A percentile compares a stretch with the other conserved stretches of the same genome.
Conservation (phyloP, 371 early-diverging fungal genomes). For the Saksenaea vasiformis region DNA sequence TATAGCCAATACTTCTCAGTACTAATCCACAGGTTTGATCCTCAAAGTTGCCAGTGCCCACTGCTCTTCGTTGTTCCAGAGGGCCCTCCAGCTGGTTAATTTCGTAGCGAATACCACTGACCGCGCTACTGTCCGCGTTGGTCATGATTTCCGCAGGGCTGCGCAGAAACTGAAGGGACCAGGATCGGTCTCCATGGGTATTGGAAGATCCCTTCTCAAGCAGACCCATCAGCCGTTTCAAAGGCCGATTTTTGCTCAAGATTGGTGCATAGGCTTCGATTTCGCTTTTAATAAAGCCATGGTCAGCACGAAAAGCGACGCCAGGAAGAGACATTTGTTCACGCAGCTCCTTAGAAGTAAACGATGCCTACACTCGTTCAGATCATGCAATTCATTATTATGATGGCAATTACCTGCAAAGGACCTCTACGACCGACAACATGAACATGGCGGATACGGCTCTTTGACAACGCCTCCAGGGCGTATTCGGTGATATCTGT, state of each 20-base stretch:
- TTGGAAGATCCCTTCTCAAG: slow-evolving; percentile 63
- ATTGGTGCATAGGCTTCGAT: slow-evolving; percentile 28
- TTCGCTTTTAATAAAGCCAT: slow-evolving; percentile 51
- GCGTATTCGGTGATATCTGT: slow-evolving; percentile 90
- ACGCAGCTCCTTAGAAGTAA: slow-evolving; percentile 94
- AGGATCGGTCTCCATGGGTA: slow-evolving; percentile 52
- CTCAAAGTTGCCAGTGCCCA: slow-evolving; percentile 59
- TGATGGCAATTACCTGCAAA: slow-evolving; percentile 62
- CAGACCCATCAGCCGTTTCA: slow-evolving; percentile 78
- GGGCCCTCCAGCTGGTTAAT: slow-evolving; percentile 72
- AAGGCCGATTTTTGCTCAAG: slow-evolving; percentile 61
- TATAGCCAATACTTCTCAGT: slow-evolving; percentile 89
- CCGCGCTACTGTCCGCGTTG: slow-evolving; percentile 15
- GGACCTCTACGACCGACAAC: slow-evolving; percentile 94
- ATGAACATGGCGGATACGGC: slow-evolving; percentile 78
- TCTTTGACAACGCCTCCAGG: slow-evolving; percentile 67
- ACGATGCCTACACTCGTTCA: slow-evolving; percentile 61
- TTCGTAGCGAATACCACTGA: slow-evolving; percentile 60
- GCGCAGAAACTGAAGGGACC: slow-evolving; percentile 73
- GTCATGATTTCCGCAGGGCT: slow-evolving; percentile 67
- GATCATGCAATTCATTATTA: not conserved
- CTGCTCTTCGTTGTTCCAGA: slow-evolving; percentile 48
- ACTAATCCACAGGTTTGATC: slow-evolving; percentile 66
- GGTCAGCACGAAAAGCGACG: slow-evolving; percentile 63
- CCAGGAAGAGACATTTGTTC: slow-evolving; percentile 84